A percentile compares a stretch with the other conserved stretches of the same genome.
These are phyloP conservation scores for Cryptococcus sp. DNA, from an alignment of 1,284 basidiomycete species.

Conservation along the genomic window DNA sequence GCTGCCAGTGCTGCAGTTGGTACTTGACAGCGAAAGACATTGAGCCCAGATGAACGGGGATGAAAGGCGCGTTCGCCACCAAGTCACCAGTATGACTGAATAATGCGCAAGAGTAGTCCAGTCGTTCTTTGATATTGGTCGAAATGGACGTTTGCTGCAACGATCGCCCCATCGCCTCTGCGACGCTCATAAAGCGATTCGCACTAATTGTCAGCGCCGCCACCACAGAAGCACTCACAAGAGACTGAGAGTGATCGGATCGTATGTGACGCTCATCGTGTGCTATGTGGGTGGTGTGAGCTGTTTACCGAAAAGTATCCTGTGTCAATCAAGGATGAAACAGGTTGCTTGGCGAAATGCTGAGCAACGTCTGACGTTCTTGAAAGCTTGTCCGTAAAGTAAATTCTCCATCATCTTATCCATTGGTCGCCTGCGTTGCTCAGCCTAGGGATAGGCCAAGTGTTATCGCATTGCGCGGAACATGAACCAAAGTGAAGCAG, in stretches of 20 bases:
- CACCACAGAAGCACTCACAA: conserved; percentile 24
- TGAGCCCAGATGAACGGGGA: conserved; percentile 58
- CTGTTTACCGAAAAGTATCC: too few relatives aligned
- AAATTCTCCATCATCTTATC: too few relatives aligned
- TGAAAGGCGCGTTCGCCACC: conserved; percentile 58
- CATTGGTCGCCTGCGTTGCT: too few relatives aligned
- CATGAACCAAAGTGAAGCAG: too few relatives aligned
- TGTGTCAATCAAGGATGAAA: too few relatives aligned
- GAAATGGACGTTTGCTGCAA: conserved; percentile 57
- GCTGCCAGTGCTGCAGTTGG: conserved; percentile 50
- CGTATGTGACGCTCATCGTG: conserved; percentile 20
- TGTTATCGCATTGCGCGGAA: too few relatives aligned
- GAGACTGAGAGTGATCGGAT: conserved; percentile 39
- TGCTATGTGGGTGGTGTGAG: not conserved
- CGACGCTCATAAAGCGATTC: conserved; percentile 47
- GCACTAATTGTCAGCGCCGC: conserved; percentile 11
- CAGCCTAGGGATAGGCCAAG: not conserved
- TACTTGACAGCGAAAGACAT: conserved; percentile 49
- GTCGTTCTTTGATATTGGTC: conserved; percentile 49
- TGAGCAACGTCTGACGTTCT: too few relatives aligned
- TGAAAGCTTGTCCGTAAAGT: too few relatives aligned
- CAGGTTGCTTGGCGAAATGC: too few relatives aligned
- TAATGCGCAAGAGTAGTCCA: conserved; percentile 57
- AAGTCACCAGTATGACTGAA: conserved; percentile 55
- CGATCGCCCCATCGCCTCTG: conserved; percentile 58